Evolutionary conservation across 805 yeast species (phyloP), one percentile per base, ranked within the genome.

Genomic region (Candida ficus): DNA sequence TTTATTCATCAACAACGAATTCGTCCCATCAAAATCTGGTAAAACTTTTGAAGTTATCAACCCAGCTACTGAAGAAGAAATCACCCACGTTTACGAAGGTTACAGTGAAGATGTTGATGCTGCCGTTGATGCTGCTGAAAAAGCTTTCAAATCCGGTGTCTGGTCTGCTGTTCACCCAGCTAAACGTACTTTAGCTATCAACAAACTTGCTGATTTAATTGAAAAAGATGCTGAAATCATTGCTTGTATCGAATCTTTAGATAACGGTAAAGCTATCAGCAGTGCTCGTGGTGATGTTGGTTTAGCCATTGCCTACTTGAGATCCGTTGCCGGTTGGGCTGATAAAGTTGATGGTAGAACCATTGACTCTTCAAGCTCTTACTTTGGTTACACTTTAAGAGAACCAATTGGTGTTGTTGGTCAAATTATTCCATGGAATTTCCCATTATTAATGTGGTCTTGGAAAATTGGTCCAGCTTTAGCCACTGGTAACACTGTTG

Each of bases 381-480:
- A 43, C 26, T 43, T 43, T 14, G 42, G 43, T 29, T 43, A 43
- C 34, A 43, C 46, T 12, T 10, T 35, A 8, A 39, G 46, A 33
- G 46, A 43, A 38, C 46, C 46, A 43, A 35, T 43, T 38, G 46
- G 46, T 39, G 46, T 43, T 26, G 43, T 43, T 36, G 46, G 46
- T 26, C 46, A 43, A 33, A 43, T 43, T 19, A 43, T 43, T 22
- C 46, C 46, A 36, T 43, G 46, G 46, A 43, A 43, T 26, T 43
- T 43, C 36, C 46, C 46, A 39, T 33, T 43, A 27, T 30, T 43
- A 30, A 43, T 43, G 46, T 43, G 43, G 43, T 43, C 46, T 7
- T 43, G 46, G 46, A 43, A 43, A 29, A 36, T 43, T 33, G 46
- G 46, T 35, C 46, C 46, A 19, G 46, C 46, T 29, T 33, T 43